Conservation (phyloP, 2,329 filamentous ascomycete species). For the Gaeumannomyces tritici region DNA sequence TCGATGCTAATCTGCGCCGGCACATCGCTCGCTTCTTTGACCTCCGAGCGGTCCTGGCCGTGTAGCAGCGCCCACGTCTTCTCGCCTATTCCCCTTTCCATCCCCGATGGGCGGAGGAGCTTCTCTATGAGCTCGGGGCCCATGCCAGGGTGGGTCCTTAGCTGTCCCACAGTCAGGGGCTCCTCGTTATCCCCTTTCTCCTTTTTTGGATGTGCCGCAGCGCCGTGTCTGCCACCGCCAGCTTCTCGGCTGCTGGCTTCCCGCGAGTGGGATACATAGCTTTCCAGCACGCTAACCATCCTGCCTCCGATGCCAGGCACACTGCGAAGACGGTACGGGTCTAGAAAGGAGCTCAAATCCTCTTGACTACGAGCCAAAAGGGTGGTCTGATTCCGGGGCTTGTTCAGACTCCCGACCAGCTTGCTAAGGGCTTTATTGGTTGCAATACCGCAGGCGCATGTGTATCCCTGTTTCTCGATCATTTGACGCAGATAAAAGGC, state of each 20-base stretch:
- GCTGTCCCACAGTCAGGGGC: conserved; percentile 53
- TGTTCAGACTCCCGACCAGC: conserved; percentile 72
- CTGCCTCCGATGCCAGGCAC: conserved; percentile 83
- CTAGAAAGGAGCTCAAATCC: conserved; percentile 60
- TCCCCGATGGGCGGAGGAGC: conserved; percentile 60
- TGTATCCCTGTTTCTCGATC: conserved; percentile 73
- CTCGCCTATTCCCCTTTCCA: conserved; percentile 59
- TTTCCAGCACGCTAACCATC: conserved; percentile 46
- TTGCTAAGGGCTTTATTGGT: conserved; percentile 84
- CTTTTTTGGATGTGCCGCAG: neutral
- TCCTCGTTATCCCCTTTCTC: conserved; percentile 18
- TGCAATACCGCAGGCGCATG: conserved; percentile 77
- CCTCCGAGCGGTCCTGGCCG: conserved; percentile 67
- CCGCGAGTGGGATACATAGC: conserved; percentile 31
- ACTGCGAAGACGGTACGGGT: conserved; percentile 64
- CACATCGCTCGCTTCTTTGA: conserved; percentile 60
- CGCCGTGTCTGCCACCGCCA: too few species aligned
- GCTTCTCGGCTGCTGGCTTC: too few species aligned
- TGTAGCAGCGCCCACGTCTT: conserved; percentile 73
- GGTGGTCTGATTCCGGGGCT: conserved; percentile 81
- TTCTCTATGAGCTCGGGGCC: conserved; percentile 55
- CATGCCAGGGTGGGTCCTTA: conserved; percentile 54
- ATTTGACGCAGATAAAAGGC: conserved; percentile 62
- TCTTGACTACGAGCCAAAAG: conserved; percentile 56
- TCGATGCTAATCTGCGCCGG: conserved; percentile 91